Conservation (phyloP, 768 basidiomycete species). For the Boletus reticulatus region DNA sequence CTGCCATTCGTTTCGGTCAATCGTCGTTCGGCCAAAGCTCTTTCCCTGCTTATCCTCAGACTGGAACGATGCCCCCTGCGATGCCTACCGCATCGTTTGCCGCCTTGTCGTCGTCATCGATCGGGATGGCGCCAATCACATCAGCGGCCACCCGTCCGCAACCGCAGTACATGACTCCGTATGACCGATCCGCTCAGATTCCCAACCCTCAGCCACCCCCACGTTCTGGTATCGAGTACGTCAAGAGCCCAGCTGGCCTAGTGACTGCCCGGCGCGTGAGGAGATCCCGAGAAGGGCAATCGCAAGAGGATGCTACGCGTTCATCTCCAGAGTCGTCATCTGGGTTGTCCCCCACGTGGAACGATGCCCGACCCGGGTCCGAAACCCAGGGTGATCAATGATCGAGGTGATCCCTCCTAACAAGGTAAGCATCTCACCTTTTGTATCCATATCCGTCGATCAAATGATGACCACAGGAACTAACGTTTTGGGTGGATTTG, state of each 20-base stretch:
- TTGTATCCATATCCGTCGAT: background rate
- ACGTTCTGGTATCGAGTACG: constrained; percentile 17
- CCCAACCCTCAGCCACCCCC: constrained; percentile 7
- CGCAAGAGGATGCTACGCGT: background rate
- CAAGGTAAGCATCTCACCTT: background rate
- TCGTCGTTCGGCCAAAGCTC: constrained; percentile 23
- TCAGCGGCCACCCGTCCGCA: background rate
- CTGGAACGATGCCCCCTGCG: background rate
- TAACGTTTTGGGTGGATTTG: background rate
- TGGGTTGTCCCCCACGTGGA: constrained; percentile 21
- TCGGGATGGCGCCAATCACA: background rate
- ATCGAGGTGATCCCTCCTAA: background rate
- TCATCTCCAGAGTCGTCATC: constrained; percentile 18
- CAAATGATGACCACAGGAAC: background rate
- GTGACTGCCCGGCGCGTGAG: constrained; percentile 8
- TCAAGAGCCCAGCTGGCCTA: constrained; percentile 2
- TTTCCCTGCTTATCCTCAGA: constrained; percentile 10
- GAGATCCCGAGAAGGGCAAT: constrained; percentile 4
- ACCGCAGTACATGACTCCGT: background rate
- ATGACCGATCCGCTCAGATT: constrained; percentile 6
- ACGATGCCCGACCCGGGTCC: constrained; percentile 7
- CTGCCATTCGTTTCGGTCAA: constrained; percentile 21
- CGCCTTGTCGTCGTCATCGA: constrained; percentile 6
- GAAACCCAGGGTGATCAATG: constrained; percentile 5
- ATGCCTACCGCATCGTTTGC: constrained; percentile 9